A percentile compares a stretch with the other conserved stretches of the same genome.
phyloP scores from a whole-genome alignment of 1,284 basidiomycete species.

The Naganishia sp. region DNA sequence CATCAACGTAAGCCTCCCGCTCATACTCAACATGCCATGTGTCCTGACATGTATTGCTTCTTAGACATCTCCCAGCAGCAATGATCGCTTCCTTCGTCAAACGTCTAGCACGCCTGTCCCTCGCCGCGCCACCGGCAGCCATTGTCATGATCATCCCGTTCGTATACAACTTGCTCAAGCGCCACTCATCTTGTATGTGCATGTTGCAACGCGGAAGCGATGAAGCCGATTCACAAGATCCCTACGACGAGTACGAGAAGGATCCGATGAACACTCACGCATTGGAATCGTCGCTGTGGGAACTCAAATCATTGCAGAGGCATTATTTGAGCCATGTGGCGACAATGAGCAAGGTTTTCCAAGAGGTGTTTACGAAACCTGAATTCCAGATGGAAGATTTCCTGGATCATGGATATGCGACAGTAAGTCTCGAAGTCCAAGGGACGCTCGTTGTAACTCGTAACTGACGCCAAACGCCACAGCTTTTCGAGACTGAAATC shows the following conservation, averaged over 20 bases:
- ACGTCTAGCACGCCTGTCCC: constrained; percentile 77
- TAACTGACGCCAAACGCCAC: constrained; percentile 16
- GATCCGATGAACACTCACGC: constrained; percentile 79
- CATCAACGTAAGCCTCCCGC: constrained; percentile 69
- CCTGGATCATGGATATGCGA: constrained; percentile 90
- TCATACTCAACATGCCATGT: background rate
- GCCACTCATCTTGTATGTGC: constrained; percentile 84
- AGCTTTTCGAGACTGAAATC: constrained; percentile 86
- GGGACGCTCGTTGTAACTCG: background rate
- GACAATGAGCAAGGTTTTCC: constrained; percentile 80
- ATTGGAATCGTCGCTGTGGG: constrained; percentile 87
- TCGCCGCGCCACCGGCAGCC: constrained; percentile 84
- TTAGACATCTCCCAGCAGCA: constrained; percentile 79
- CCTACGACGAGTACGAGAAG: constrained; percentile 67
- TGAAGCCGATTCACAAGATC: constrained; percentile 60
- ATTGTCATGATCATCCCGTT: constrained; percentile 90
- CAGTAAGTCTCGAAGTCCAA: constrained; percentile 62
- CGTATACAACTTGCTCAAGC: constrained; percentile 90
- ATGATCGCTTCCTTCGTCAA: constrained; percentile 94
- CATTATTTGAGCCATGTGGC: constrained; percentile 86
- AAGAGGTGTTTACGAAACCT: constrained; percentile 90
- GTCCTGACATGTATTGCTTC: background rate
- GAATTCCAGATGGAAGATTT: constrained; percentile 93
- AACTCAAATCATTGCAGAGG: constrained; percentile 72
- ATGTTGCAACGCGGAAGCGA: constrained; percentile 76